Evolutionary conservation across 768 basidiomycete species (phyloP), one percentile per base, ranked within the genome.

Genomic region (Russula sp.): DNA sequence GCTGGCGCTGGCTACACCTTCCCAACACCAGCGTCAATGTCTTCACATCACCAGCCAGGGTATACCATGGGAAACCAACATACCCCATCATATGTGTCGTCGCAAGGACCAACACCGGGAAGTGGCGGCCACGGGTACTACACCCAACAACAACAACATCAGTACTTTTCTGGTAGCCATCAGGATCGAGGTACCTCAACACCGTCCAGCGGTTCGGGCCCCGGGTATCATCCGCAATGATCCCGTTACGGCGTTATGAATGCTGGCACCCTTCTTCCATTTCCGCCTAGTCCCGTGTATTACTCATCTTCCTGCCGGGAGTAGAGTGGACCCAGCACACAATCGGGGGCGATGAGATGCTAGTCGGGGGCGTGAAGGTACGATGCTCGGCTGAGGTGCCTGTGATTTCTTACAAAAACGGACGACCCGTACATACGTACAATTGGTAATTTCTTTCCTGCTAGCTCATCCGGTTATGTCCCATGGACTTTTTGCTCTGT

Each of bases 221-320:
- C 72, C 36, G 72, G 73, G 20, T 74, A 72, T 67, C 71, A 67
- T 32, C 72, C 72, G 65, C 73, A 74, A 64, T 73, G 65, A 54
- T 38, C 52, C 55, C 48, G 45, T 47, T 56, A 55, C 57, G 50
- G 54, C 56, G 58, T 56, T 55, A 55, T 60, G 47, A 61, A 54
- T 61, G 53, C 43, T 59, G 36, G 41, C 61, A 47, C 45, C 34
- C 48, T 58, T 67, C 46, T 54, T 63, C 56, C 62, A 63, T 63
- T 59, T 59, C 53, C 54, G 49, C 53, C 52, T 43, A 54, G 56
- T 58, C 36, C 57, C 59, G 32, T 53, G 49, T 61, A 59, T 59
- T 63, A 59, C 62, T 49, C 57, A 63, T 52, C 38, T 58, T 45
- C 50, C 56, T 39, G 29, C 58, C 62, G 62, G 62, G 46, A 54